Evolutionary conservation across 129 eudicot species (phyloP).

Genomic region (Smallanthus sonchifolius): DNA sequence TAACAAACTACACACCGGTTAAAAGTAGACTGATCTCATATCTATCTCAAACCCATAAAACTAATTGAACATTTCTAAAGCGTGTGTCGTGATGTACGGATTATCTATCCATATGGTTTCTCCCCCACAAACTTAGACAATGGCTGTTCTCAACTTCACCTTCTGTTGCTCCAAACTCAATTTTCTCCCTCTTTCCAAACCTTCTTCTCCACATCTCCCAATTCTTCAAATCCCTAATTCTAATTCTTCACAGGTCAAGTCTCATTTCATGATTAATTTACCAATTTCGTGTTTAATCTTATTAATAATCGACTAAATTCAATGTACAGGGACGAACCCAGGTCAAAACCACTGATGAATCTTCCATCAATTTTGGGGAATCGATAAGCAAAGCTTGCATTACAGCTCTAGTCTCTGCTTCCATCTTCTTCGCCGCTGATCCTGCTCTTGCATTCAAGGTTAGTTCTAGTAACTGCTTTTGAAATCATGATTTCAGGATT

Average conservation of each 20-base stretch:
- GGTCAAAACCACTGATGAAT: neutral
- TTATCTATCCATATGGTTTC: conserved; percentile 19
- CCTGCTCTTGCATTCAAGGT: conserved; percentile 98
- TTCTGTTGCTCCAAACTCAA: conserved; percentile 45
- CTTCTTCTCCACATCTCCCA: conserved; percentile 18
- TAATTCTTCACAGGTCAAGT: conserved; percentile 13
- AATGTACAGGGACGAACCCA: conserved; percentile 28
- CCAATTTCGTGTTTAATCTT: conserved; percentile 1
- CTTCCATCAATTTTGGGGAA: conserved; percentile 35
- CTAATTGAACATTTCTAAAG: too few relatives aligned
- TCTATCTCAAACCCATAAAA: too few relatives aligned
- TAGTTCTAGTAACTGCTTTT: neutral
- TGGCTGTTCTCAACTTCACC: conserved; percentile 72
- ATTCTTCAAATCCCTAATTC: conserved; percentile 13
- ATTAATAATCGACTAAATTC: neutral
- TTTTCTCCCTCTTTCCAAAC: conserved; percentile 17
- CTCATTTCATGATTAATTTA: neutral
- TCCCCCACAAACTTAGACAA: conserved; percentile 35
- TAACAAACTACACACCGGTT: too few relatives aligned
- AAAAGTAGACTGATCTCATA: too few relatives aligned
- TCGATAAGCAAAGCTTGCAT: conserved; percentile 57
- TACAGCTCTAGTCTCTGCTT: conserved; percentile 70
- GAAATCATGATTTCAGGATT: conserved; percentile 1
- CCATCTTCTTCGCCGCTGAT: conserved; percentile 71
- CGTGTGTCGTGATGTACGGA: neutral